Conservation (phyloP, 2,329 filamentous ascomycete species). For the Amylocarpus encephaloides region DNA sequence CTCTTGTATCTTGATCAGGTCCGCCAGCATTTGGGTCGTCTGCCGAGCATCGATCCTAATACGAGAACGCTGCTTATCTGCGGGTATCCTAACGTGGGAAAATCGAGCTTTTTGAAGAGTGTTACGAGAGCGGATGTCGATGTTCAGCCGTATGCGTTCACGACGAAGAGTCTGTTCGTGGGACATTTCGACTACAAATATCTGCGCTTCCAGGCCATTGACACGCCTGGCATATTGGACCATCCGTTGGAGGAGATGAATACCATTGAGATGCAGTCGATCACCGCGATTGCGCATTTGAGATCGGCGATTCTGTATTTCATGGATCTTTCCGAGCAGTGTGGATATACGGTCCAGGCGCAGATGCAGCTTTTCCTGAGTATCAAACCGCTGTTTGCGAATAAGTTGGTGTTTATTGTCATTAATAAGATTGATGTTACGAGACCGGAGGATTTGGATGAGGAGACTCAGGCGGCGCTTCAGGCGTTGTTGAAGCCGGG, state of each 20-base stretch:
- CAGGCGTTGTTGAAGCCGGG: conserved; percentile 75
- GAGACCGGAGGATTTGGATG: conserved; percentile 78
- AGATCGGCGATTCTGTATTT: conserved; percentile 95
- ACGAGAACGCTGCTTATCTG: conserved; percentile 94
- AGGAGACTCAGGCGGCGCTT: conserved; percentile 69
- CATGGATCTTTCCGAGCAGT: conserved; percentile 96
- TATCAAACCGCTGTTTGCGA: conserved; percentile 93
- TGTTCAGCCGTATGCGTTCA: conserved; percentile 97
- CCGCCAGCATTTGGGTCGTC: conserved; percentile 91
- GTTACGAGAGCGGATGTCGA: conserved; percentile 94
- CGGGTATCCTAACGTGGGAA: conserved; percentile 96
- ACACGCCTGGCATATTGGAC: conserved; percentile 97
- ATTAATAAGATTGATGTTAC: conserved; percentile 98
- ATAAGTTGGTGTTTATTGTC: conserved; percentile 94
- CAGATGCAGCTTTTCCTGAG: conserved; percentile 95
- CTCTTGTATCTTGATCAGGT: conserved; percentile 94
- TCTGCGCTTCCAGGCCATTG: conserved; percentile 83
- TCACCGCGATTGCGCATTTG: conserved; percentile 95
- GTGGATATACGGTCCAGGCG: conserved; percentile 85
- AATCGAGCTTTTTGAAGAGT: conserved; percentile 89
- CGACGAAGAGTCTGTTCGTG: conserved; percentile 94
- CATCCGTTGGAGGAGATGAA: conserved; percentile 99
- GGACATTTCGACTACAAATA: conserved; percentile 98
- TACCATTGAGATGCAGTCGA: conserved; percentile 98
- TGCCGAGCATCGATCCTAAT: conserved; percentile 97